phyloP scores from a whole-genome alignment of 768 basidiomycete genomes.

The Rhodotorula paludigena region DNA sequence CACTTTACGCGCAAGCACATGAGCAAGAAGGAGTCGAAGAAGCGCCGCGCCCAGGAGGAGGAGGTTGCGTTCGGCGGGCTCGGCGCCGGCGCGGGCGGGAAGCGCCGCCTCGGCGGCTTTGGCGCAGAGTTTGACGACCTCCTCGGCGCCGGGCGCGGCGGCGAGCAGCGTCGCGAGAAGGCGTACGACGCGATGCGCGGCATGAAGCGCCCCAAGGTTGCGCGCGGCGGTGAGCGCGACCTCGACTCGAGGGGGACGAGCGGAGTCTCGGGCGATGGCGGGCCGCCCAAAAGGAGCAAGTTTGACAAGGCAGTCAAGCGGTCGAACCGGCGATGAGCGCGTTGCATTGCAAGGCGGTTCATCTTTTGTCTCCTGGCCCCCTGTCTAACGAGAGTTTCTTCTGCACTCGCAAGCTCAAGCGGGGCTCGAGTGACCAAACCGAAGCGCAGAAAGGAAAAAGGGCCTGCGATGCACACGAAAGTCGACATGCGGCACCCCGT shows the following conservation, averaged over 20 bases:
- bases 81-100: slow-evolving; percentile 46
- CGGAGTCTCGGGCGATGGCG: slow-evolving; percentile 26
- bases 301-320: slow-evolving; percentile 44
- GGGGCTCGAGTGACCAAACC: no score
- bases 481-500: no score
- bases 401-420: no score
- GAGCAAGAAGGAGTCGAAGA: slow-evolving; percentile 76
- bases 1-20: slow-evolving; percentile 86
- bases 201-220: slow-evolving; percentile 42
- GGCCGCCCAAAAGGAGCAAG: slow-evolving; percentile 34
- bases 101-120: slow-evolving; percentile 53
- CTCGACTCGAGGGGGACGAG: slow-evolving; percentile 24
- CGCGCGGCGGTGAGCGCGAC: slow-evolving; percentile 7
- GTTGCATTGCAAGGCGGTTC: no score
- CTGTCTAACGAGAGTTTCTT: no score
- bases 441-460: no score
- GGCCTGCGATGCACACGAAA: no score
- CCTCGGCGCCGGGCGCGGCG: slow-evolving; percentile 47
- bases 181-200: slow-evolving; percentile 77
- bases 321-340: slow-evolving; percentile 9
- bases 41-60: slow-evolving; percentile 72
- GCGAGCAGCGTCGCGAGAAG: slow-evolving; percentile 54
- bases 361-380: no score
- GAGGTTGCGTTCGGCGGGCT: slow-evolving; percentile 76
- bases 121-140: slow-evolving; percentile 83